A percentile compares a stretch with the other conserved stretches of the same genome.
phyloP scores from a whole-genome alignment of 148 eudicot species.

The Talinum fruticosum region DNA sequence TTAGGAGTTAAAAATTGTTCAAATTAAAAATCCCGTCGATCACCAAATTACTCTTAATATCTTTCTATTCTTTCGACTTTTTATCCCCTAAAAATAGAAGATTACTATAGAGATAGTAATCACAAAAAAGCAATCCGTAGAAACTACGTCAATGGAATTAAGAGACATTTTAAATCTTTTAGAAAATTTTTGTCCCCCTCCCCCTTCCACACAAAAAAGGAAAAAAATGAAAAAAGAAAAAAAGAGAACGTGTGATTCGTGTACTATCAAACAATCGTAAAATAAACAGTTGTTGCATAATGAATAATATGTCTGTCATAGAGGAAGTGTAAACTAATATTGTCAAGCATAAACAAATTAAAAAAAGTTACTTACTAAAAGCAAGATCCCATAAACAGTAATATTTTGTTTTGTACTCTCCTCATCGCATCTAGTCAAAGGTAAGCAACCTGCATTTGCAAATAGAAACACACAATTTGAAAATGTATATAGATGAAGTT shows the following conservation, averaged over 20 bases:
- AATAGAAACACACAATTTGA: neutral
- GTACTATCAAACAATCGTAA: neutral
- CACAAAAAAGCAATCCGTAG: neutral
- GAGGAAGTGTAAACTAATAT: neutral
- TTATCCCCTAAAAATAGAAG: neutral
- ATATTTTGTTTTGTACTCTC: slow-evolving; percentile 66
- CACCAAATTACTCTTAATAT: no score
- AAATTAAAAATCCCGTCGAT: no score
- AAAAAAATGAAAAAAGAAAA: neutral
- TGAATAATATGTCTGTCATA: no score
- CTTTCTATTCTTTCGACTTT: neutral
- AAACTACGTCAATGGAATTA: neutral
- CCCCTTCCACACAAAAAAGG: neutral
- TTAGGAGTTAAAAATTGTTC: neutral
- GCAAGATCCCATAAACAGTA: slow-evolving; percentile 71
- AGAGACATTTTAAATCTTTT: neutral
- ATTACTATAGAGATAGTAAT: neutral
- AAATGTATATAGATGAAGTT: neutral
- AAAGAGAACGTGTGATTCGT: neutral
- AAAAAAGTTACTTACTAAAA: slow-evolving; percentile 59
- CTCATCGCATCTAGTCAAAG: slow-evolving; percentile 58
- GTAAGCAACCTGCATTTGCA: slow-evolving; percentile 58
- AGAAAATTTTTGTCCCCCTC: neutral
- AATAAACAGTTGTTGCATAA: neutral
- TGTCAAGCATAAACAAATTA: neutral